Percentiles rank a stretch among this genome's conserved stretches.
Conservation (phyloP, 495 filamentous ascomycete species). For the Aspergillus steynii region DNA sequence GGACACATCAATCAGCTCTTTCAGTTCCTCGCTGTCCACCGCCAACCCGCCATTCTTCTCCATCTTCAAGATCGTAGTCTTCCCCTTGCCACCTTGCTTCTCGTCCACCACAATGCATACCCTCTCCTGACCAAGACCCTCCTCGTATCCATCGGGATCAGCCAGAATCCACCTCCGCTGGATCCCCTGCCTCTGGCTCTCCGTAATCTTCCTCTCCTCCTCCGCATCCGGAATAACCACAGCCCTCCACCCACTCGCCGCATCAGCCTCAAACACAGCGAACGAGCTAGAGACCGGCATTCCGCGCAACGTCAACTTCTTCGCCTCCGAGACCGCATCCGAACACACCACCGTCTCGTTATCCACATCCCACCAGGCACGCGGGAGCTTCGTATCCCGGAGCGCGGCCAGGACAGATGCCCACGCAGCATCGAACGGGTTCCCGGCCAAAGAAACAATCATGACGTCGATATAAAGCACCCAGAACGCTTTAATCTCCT, state of each 20-base stretch:
- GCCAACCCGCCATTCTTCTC: slow-evolving; percentile 80
- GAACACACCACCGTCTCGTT: slow-evolving; percentile 76
- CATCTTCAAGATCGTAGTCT: slow-evolving; percentile 62
- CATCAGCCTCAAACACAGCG: slow-evolving; percentile 70
- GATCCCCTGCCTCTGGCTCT: slow-evolving; percentile 33
- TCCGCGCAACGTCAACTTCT: slow-evolving; percentile 52
- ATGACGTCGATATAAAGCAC: slow-evolving; percentile 89
- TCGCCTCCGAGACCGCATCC: slow-evolving; percentile 48
- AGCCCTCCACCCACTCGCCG: slow-evolving; percentile 42
- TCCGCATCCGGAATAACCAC: slow-evolving; percentile 43
- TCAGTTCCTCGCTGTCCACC: slow-evolving; percentile 56
- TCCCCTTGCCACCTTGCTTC: slow-evolving; percentile 44
- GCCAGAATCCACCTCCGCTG: slow-evolving; percentile 72
- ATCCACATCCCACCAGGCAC: slow-evolving; percentile 84
- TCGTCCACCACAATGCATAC: slow-evolving; percentile 73
- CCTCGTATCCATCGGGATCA: slow-evolving; percentile 90
- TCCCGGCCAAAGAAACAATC: slow-evolving; percentile 87
- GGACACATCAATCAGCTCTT: slow-evolving; percentile 52
- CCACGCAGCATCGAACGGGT: slow-evolving; percentile 89
- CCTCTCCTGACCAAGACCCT: slow-evolving; percentile 72
- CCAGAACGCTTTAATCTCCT: slow-evolving; percentile 83
- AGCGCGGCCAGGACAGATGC: slow-evolving; percentile 80
- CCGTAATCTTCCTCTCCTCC: slow-evolving; percentile 38
- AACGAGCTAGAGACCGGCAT: slow-evolving; percentile 73
- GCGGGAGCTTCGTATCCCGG: slow-evolving; percentile 72